These are phyloP conservation scores for Coffea humblotiana DNA, from an alignment of 305 asterid genomes.

Conservation along the genomic window DNA sequence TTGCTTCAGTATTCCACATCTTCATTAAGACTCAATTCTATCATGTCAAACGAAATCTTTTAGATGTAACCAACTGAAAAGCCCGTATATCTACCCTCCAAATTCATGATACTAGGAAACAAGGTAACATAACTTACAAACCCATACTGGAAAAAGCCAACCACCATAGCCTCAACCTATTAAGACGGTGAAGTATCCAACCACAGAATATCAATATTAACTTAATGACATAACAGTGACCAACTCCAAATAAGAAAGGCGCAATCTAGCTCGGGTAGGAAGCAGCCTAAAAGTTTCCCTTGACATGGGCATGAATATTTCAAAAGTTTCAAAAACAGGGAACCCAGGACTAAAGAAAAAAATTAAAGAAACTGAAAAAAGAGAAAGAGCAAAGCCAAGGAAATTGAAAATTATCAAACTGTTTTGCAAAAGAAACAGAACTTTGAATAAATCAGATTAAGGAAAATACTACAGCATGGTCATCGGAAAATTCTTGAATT, in stretches of 20 bases:
- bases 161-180: neutral
- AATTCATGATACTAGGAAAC: neutral
- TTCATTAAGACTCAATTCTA: slow-evolving; percentile 61
- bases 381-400: too few relatives aligned
- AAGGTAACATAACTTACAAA: neutral
- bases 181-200: neutral
- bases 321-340: too few relatives aligned
- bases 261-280: slow-evolving; percentile 3
- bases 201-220: neutral
- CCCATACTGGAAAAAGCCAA: too few relatives aligned
- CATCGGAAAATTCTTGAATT: too few relatives aligned
- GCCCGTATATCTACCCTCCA: neutral
- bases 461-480: too few relatives aligned
- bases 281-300: neutral
- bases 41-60: slow-evolving; percentile 45
- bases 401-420: too few relatives aligned
- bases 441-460: too few relatives aligned
- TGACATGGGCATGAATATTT: neutral
- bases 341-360: too few relatives aligned
- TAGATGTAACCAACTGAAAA: neutral
- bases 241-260: neutral
- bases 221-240: neutral
- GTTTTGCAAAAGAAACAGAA: too few relatives aligned
- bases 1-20: slow-evolving; percentile 81
- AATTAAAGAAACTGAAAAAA: too few relatives aligned